phyloP scores from a whole-genome alignment of 257 asterid genomes.

The Capsicum pubescens region DNA sequence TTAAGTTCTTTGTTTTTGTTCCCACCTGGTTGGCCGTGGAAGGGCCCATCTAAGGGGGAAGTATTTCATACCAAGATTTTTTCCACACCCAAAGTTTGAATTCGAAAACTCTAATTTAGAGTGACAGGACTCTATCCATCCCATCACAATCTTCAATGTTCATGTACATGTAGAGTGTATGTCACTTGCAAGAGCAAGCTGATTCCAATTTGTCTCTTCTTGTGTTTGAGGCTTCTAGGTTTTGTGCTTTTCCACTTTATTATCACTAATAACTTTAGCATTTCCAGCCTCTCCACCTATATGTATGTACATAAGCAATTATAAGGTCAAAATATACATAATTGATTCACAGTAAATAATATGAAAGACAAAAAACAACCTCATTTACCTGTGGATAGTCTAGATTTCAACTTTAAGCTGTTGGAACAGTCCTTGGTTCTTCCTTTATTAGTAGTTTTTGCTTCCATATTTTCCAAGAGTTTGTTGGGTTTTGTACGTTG shows the following conservation, averaged over 20 bases:
- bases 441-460: background rate
- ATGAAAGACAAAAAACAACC: background rate
- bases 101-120: too few relatives aligned
- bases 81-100: too few relatives aligned
- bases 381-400: background rate
- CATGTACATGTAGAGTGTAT: background rate
- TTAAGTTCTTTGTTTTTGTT: background rate
- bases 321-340: background rate
- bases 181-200: background rate
- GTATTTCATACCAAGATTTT: too few relatives aligned
- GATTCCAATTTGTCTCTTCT: background rate
- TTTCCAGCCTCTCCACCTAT: background rate
- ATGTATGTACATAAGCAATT: background rate
- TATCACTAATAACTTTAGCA: background rate
- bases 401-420: slow-evolving; percentile 8
- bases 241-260: background rate
- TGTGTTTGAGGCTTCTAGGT: background rate
- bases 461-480: background rate
- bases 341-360: background rate
- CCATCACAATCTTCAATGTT: background rate
- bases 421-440: background rate
- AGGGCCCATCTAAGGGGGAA: background rate
- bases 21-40: background rate
- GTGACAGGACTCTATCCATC: background rate
- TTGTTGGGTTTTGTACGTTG: background rate